These are phyloP conservation scores for Vigna trinervia DNA, from an alignment of 306 rosid species.

Conservation along the genomic window DNA sequence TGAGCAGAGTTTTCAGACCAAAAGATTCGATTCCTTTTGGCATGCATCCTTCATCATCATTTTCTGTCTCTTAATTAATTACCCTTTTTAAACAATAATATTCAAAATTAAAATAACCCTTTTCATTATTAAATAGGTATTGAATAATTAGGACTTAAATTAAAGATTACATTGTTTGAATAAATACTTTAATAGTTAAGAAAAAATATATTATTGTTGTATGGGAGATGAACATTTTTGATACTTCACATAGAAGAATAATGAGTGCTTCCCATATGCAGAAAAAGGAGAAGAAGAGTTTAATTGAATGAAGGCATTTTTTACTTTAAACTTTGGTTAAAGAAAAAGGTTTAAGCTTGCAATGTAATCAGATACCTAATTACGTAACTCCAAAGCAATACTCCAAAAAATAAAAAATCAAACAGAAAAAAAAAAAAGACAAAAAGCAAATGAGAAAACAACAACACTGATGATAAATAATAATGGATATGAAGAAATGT, in stretches of 20 bases:
- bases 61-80: background rate
- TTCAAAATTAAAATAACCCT: background rate
- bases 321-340: slow-evolving; percentile 20
- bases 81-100: background rate
- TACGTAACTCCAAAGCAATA: slow-evolving; percentile 39
- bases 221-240: background rate
- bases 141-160: too few relatives aligned
- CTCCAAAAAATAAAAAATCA: background rate
- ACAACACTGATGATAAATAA: background rate
- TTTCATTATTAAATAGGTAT: too few relatives aligned
- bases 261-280: slow-evolving; percentile 26
- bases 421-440: background rate
- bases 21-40: slow-evolving; percentile 55
- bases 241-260: slow-evolving; percentile 39
- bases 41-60: slow-evolving; percentile 14
- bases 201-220: background rate
- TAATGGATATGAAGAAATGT: too few relatives aligned
- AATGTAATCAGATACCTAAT: slow-evolving; percentile 11
- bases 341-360: background rate
- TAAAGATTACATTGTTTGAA: too few relatives aligned
- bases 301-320: slow-evolving; percentile 24
- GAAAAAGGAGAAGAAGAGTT: slow-evolving; percentile 9
- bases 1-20: slow-evolving; percentile 37
- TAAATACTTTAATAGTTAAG: too few relatives aligned
- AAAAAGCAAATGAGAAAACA: slow-evolving; percentile 9